phyloP scores from a whole-genome alignment of 1,139 yeast genomes.

The Suhomyces ambrosiae region DNA sequence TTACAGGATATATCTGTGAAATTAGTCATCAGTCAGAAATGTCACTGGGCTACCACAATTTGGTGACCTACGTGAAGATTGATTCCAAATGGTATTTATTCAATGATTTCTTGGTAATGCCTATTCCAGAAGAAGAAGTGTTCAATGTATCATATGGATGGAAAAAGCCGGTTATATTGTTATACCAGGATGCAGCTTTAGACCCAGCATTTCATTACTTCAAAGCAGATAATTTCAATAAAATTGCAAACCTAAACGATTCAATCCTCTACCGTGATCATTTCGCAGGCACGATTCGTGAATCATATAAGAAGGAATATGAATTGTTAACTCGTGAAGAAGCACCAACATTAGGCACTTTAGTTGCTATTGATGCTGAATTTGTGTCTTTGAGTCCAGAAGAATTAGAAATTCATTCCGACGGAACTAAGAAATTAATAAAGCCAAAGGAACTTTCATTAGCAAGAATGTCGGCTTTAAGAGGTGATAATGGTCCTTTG shows the following conservation, averaged over 20 bases:
- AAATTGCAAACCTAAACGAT: conserved; percentile 49
- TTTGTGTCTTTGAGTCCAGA: conserved; percentile 85
- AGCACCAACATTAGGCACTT: conserved; percentile 72
- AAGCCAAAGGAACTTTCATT: conserved; percentile 77
- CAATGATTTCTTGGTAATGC: conserved; percentile 89
- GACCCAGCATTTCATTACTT: conserved; percentile 27
- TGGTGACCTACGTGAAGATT: conserved; percentile 62
- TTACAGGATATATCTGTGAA: conserved; percentile 71
- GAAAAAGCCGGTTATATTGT: conserved; percentile 79
- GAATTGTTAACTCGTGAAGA: conserved; percentile 63
- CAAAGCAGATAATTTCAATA: conserved; percentile 23
- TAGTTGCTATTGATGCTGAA: conserved; percentile 96
- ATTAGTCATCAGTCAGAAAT: conserved; percentile 57
- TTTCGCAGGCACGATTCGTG: conserved; percentile 71
- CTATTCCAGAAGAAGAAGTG: conserved; percentile 71
- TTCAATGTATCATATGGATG: conserved; percentile 70
- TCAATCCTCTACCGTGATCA: conserved; percentile 73
- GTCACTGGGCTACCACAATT: conserved; percentile 51
- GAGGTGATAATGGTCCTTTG: conserved; percentile 69
- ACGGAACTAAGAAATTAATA: conserved; percentile 68
- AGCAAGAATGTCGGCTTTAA: conserved; percentile 85
- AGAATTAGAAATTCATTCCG: conserved; percentile 68
- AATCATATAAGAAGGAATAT: conserved; percentile 61
- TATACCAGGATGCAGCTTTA: conserved; percentile 57
- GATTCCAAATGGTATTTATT: conserved; percentile 75